Percentiles rank a stretch among this genome's conserved stretches.
These are phyloP conservation scores for Leccinum fibrillosum DNA, from an alignment of 768 basidiomycete species.

Conservation along the genomic window DNA sequence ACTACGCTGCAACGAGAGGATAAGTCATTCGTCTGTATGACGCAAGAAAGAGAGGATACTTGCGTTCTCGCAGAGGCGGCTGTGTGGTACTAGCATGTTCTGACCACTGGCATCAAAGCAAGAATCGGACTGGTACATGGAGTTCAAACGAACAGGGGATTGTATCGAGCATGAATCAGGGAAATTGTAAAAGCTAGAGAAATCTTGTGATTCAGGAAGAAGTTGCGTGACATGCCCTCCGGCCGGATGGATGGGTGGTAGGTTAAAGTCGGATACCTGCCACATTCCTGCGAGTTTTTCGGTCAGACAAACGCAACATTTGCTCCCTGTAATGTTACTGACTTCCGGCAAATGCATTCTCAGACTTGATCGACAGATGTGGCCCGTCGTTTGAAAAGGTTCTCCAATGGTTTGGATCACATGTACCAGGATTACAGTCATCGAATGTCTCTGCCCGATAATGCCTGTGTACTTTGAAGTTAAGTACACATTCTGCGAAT, in stretches of 20 bases:
- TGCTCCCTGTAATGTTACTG: neutral
- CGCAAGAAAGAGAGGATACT: too few relatives aligned
- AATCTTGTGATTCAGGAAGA: neutral
- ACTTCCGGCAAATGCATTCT: neutral
- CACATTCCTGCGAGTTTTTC: neutral
- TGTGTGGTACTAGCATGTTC: too few relatives aligned
- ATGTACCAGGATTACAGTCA: neutral
- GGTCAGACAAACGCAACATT: neutral
- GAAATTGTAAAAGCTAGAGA: neutral
- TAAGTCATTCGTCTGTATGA: neutral
- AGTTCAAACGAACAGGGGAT: neutral
- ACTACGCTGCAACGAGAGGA: neutral
- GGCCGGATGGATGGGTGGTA: neutral
- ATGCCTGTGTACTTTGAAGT: neutral
- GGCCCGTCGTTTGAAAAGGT: neutral
- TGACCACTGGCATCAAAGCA: neutral
- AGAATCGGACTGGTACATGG: neutral
- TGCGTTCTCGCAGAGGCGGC: too few relatives aligned
- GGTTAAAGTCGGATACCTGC: too few relatives aligned
- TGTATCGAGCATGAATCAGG: neutral
- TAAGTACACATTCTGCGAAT: neutral
- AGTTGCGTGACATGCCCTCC: neutral
- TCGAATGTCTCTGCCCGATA: neutral
- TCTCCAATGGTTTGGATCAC: neutral
- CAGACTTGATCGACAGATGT: neutral